These are phyloP conservation scores for Sporothrix inflata DNA, from an alignment of 2,329 filamentous ascomycete genomes.

Conservation along the genomic window DNA sequence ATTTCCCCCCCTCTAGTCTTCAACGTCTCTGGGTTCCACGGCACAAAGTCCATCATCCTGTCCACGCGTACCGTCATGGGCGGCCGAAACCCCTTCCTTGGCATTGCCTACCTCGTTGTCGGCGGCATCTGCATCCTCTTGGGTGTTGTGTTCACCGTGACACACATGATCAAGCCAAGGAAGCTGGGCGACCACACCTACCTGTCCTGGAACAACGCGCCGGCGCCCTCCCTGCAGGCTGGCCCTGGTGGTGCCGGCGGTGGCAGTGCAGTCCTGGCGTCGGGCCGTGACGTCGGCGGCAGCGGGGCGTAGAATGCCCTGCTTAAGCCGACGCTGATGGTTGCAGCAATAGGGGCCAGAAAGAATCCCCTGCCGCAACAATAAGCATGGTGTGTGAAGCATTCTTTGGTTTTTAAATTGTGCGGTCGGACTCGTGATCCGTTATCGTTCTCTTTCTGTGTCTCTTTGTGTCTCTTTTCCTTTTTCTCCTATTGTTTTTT, in stretches of 20 bases:
- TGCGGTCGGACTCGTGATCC: background rate
- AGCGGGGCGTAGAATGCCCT: constrained; percentile 38
- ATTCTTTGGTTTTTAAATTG: background rate
- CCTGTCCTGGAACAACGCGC: constrained; percentile 83
- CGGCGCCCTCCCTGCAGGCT: constrained; percentile 47
- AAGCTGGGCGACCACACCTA: constrained; percentile 99
- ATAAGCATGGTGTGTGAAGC: background rate
- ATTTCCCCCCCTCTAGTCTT: constrained; percentile 63
- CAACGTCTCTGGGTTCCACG: constrained; percentile 74
- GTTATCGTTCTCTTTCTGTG: background rate
- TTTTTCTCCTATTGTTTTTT: background rate
- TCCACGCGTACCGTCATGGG: constrained; percentile 92
- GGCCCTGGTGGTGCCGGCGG: constrained; percentile 35
- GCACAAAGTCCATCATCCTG: constrained; percentile 87
- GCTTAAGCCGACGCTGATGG: background rate
- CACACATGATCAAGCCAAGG: constrained; percentile 89
- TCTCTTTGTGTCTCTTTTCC: background rate
- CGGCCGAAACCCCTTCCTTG: constrained; percentile 91
- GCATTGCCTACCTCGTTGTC: constrained; percentile 93
- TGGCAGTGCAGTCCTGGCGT: constrained; percentile 49
- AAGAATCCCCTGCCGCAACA: background rate
- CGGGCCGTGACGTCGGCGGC: constrained; percentile 56
- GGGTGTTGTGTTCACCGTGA: constrained; percentile 83
- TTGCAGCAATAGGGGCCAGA: background rate
- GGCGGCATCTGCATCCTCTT: constrained; percentile 90